Evolutionary conservation across 2,329 filamentous ascomycete genomes (phyloP), one percentile per base, ranked within the genome.

Genomic region (Sarocladium brachiariae): DNA sequence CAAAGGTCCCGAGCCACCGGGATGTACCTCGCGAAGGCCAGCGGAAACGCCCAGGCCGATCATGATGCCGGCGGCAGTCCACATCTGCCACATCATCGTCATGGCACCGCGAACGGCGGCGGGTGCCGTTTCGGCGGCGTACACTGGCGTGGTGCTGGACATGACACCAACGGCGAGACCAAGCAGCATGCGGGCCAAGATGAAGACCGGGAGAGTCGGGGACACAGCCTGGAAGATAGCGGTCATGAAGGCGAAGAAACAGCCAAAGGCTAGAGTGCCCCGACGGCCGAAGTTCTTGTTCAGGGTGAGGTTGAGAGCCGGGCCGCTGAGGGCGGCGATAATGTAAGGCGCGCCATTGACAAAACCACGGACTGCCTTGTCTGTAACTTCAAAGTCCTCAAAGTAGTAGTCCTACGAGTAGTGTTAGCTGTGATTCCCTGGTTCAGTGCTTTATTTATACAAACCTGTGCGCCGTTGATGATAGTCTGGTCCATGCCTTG

Each of bases 401-500:
- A 62, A 63, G 52, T 65, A 65, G 27, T 58, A 64, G 67, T 67
- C 54, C 66, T 70, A n/a, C n/a, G n/a, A n/a, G n/a, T n/a, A n/a
- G n/a, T n/a, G n/a, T n/a, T n/a, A n/a, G n/a, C n/a, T n/a, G n/a
- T n/a, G n/a, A n/a, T n/a, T n/a, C n/a, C n/a, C n/a, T n/a, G n/a
- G n/a, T n/a, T n/a, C n/a, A n/a, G n/a, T n/a, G n/a, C n/a, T n/a
- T n/a, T n/a, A n/a, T n/a, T n/a, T n/a, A n/a, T n/a, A 50, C n/a
- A 51, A 50, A 79, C 69, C 54, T 82, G 78, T 16, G 77, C 78
- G 30, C 78, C 78, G 56, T 81, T 81, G 53, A 81, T 76, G 16
- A 80, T 78, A 1, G 77, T 79, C 60, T 81, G 75, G 60, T 81
- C 77, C 75, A 80, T 80, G 59, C 79, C 80, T 57, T 83, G 80